These are phyloP conservation scores for Fomes fomentarius DNA, from an alignment of 1,284 basidiomycete genomes.

Conservation along the genomic window DNA sequence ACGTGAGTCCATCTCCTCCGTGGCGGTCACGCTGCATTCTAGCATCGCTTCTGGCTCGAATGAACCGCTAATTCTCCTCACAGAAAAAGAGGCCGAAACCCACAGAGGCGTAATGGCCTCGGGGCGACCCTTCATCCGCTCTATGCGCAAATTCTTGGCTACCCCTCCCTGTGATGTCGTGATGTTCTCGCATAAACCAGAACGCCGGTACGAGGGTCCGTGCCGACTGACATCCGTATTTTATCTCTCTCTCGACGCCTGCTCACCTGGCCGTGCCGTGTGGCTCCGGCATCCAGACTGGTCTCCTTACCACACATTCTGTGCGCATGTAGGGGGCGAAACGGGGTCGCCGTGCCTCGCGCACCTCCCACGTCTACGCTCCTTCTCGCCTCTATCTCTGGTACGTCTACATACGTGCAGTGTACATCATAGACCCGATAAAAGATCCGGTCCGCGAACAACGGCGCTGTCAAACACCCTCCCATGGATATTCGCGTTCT, in stretches of 20 bases:
- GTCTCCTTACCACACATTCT: too few relatives aligned
- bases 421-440: neutral
- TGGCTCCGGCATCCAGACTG: too few relatives aligned
- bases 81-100: conserved; percentile 34
- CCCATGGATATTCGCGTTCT: neutral
- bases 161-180: too few relatives aligned
- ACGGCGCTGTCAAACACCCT: neutral
- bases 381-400: neutral
- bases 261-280: too few relatives aligned
- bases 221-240: too few relatives aligned
- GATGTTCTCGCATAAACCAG: too few relatives aligned
- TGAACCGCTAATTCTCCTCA: neutral
- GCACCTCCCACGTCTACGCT: too few relatives aligned
- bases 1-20: conserved; percentile 49
- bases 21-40: neutral
- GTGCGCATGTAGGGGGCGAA: too few relatives aligned
- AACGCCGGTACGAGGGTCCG: too few relatives aligned
- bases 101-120: conserved; percentile 20
- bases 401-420: neutral
- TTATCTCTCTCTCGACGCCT: too few relatives aligned
- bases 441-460: neutral
- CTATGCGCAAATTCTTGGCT: too few relatives aligned
- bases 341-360: too few relatives aligned
- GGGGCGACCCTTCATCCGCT: neutral
- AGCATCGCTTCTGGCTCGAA: neutral